These are phyloP conservation scores for Barnettozyma salicaria DNA, from an alignment of 805 yeast genomes.

Conservation along the genomic window DNA sequence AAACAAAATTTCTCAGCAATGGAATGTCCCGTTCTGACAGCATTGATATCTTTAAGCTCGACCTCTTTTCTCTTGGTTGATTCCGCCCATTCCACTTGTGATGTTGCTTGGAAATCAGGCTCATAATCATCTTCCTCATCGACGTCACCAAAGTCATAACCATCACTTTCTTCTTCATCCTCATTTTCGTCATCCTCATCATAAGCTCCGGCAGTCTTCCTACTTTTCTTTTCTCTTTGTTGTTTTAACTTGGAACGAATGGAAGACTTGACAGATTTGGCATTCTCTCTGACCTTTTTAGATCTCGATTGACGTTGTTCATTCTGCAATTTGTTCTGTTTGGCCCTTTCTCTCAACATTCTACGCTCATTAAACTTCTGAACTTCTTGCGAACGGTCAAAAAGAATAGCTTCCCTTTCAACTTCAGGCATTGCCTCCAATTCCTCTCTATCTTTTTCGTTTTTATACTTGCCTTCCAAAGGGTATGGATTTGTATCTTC, in stretches of 20 bases:
- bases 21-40: conserved; percentile 70
- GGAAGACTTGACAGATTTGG: conserved; percentile 36
- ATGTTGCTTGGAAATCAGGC: conserved; percentile 38
- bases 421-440: conserved; percentile 78
- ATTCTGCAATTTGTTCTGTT: conserved; percentile 39
- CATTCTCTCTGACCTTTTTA: conserved; percentile 24
- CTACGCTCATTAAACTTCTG: conserved; percentile 81
- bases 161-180: conserved; percentile 35
- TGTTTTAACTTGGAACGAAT: conserved; percentile 69
- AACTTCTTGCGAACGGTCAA: conserved; percentile 89
- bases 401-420: conserved; percentile 83
- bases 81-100: conserved; percentile 45
- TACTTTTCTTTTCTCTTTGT: conserved; percentile 62
- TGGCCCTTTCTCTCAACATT: conserved; percentile 77
- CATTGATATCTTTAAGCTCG: conserved; percentile 60
- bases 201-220: conserved; percentile 25
- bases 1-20: conserved; percentile 69
- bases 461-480: conserved; percentile 82
- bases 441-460: conserved; percentile 65
- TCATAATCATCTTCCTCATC: conserved; percentile 40
- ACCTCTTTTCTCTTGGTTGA: conserved; percentile 40
- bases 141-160: conserved; percentile 33
- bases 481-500: conserved; percentile 76
- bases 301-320: conserved; percentile 32
- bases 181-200: conserved; percentile 42